These are phyloP conservation scores for Luvunga scandens DNA, from an alignment of 345 rosid species.

Conservation along the genomic window DNA sequence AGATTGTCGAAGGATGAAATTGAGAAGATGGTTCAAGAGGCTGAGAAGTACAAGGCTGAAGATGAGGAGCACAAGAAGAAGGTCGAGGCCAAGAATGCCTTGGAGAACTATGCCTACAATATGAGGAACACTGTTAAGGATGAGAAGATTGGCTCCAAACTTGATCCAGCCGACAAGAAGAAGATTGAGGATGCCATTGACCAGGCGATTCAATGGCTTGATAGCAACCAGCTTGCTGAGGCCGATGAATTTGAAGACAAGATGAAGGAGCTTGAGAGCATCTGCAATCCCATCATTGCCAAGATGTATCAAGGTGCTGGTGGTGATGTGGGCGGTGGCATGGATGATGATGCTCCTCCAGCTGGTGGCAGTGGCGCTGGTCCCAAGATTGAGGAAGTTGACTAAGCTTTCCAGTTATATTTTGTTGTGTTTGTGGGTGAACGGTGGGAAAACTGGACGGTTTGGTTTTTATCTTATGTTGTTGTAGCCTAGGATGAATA, in stretches of 20 bases:
- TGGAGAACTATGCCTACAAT: slow-evolving; percentile 64
- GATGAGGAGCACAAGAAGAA: slow-evolving; percentile 77
- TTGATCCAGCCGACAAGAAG: slow-evolving; percentile 54
- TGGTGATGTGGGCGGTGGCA: slow-evolving; percentile 46
- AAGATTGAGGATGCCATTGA: slow-evolving; percentile 79
- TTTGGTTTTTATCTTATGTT: neutral
- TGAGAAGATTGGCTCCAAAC: slow-evolving; percentile 66
- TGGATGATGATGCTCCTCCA: slow-evolving; percentile 58
- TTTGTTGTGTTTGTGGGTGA: neutral
- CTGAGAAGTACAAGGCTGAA: slow-evolving; percentile 74
- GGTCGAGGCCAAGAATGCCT: slow-evolving; percentile 58
- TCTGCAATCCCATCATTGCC: slow-evolving; percentile 78
- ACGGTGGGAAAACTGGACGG: neutral
- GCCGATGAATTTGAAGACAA: slow-evolving; percentile 75
- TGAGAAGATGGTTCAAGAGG: slow-evolving; percentile 77
- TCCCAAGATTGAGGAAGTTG: slow-evolving; percentile 63
- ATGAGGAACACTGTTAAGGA: slow-evolving; percentile 72
- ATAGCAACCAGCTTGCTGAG: slow-evolving; percentile 59
- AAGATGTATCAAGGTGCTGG: slow-evolving; percentile 69
- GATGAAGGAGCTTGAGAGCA: slow-evolving; percentile 71
- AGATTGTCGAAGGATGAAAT: slow-evolving; percentile 71
- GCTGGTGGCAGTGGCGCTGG: slow-evolving; percentile 46
- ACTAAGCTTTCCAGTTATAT: slow-evolving; percentile 20
- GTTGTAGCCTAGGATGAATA: neutral
- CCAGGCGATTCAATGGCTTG: slow-evolving; percentile 67